These are phyloP conservation scores for Colletotrichum eleusines DNA, from an alignment of 2,329 filamentous ascomycete genomes.

Conservation along the genomic window DNA sequence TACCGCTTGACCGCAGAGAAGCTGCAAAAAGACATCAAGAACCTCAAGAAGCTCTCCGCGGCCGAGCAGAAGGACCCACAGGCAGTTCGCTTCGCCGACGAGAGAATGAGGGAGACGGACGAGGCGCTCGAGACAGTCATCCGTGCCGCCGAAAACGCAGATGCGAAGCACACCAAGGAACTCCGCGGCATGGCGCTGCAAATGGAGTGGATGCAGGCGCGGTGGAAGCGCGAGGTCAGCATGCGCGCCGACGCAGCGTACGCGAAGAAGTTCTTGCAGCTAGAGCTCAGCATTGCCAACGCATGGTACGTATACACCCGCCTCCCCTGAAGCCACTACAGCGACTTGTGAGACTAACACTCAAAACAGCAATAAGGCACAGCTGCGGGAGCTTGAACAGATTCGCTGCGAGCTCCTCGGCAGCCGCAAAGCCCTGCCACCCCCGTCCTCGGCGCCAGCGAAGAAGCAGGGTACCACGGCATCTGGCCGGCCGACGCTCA, in stretches of 20 bases:
- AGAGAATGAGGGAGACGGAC: constrained; percentile 55
- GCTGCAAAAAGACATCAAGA: constrained; percentile 63
- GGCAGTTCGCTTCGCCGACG: constrained; percentile 47
- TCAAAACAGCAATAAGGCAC: constrained; percentile 86
- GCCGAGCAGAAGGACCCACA: constrained; percentile 48
- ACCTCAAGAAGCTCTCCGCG: constrained; percentile 57
- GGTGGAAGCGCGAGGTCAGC: constrained; percentile 82
- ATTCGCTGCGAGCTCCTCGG: constrained; percentile 69
- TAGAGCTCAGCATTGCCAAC: constrained; percentile 85
- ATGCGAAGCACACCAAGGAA: constrained; percentile 79
- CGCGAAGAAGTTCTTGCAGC: constrained; percentile 85
- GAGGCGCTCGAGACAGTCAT: constrained; percentile 70
- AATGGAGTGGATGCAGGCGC: constrained; percentile 89
- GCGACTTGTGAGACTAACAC: constrained; percentile 44
- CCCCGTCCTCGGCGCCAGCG: constrained; percentile 45
- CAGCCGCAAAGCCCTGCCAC: constrained; percentile 52
- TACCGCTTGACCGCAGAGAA: constrained; percentile 68
- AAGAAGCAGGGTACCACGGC: constrained; percentile 38
- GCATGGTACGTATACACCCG: constrained; percentile 82
- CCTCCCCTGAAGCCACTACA: constrained; percentile 3
- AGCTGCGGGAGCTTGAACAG: constrained; percentile 85
- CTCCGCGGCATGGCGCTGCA: constrained; percentile 87
- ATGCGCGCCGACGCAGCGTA: constrained; percentile 85
- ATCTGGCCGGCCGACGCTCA: constrained; percentile 51
- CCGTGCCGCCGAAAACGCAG: constrained; percentile 69